Base-by-base conservation (phyloP, 352 stramenopile species). In the Pythium pyrilobum region DNA sequence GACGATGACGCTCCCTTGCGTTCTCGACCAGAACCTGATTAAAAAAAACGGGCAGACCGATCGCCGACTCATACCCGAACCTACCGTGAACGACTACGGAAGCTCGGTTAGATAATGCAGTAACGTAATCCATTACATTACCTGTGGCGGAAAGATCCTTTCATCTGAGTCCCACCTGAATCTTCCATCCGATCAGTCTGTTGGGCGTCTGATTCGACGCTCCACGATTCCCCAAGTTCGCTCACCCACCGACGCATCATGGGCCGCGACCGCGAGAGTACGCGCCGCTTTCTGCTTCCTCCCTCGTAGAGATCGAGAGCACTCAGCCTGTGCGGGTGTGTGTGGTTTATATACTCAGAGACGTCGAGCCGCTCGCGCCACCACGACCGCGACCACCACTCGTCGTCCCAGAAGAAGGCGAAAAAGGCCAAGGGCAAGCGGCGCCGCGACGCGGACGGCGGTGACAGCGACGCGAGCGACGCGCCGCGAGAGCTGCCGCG, bases 371-470 rank as follows among this genome's bases (percentile, higher is more conserved):
- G 49, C 49, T 33, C 31, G 31, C n/a, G 20, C 34, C 45, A 24
- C 44, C 8, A 23, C 37, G 33, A 34, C 6, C 45, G 45, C 45
- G 31, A 54, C 43, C 55, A 65, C 45, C 45, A 68, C 24, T 63
- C 59, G 27, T 54, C 33, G 27, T 36, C 24, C 15, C 34, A 48
- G 5, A 40, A 57, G 5, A 57, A 49, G 36, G 25, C 43, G 15
- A 60, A 73, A 33, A 69, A 78, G 54, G 56, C 21, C 27, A 62
- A 74, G 49, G 54, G 44, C 33, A 54, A 44, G 20, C 7, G 12
- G 29, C 29, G 29, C 18, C 36, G 16, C 36, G 8, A 42, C 36
- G 18, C 7, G 8, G 7, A 42, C 15, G 40, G 27, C 21, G 49
- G 39, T 31, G 46, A 61, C 36, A 20, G 40, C 24, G 62, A 74